phyloP scores from a whole-genome alignment of 1,284 basidiomycete genomes.

The Rhodotorula sp. region DNA sequence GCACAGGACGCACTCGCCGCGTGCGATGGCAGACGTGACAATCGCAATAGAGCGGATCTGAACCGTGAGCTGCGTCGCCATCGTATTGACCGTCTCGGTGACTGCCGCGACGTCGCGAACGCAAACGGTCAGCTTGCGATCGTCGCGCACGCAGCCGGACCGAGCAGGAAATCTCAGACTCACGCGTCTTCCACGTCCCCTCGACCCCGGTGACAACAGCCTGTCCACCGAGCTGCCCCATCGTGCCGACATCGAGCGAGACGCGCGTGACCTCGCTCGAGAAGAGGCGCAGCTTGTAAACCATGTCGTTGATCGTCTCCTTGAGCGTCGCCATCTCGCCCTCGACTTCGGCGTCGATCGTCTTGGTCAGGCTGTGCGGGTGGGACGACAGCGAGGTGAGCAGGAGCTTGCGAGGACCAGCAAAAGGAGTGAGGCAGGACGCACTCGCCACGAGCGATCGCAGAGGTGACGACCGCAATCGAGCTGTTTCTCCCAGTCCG shows the following conservation, averaged over 20 bases:
- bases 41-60: constrained; percentile 67
- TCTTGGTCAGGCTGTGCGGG: constrained; percentile 32
- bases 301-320: constrained; percentile 92
- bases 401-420: neutral
- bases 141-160: neutral
- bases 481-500: constrained; percentile 13
- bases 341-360: constrained; percentile 42
- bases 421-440: neutral
- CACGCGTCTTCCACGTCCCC: constrained; percentile 86
- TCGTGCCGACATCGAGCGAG: constrained; percentile 80
- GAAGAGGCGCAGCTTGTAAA: constrained; percentile 53
- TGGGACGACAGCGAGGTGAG: too few relatives aligned
- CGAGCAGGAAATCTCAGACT: constrained; percentile 58
- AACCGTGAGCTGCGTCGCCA: constrained; percentile 66
- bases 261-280: constrained; percentile 54
- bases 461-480: constrained; percentile 41
- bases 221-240: constrained; percentile 90
- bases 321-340: constrained; percentile 41
- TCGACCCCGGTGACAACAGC: constrained; percentile 89
- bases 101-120: constrained; percentile 2
- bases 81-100: constrained; percentile 39
- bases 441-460: constrained; percentile 42
- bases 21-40: constrained; percentile 39
- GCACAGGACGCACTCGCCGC: constrained; percentile 32
- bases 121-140: neutral